Conservation (phyloP, 2,329 filamentous ascomycete genomes). For the Stagonosporopsis tanaceti region DNA sequence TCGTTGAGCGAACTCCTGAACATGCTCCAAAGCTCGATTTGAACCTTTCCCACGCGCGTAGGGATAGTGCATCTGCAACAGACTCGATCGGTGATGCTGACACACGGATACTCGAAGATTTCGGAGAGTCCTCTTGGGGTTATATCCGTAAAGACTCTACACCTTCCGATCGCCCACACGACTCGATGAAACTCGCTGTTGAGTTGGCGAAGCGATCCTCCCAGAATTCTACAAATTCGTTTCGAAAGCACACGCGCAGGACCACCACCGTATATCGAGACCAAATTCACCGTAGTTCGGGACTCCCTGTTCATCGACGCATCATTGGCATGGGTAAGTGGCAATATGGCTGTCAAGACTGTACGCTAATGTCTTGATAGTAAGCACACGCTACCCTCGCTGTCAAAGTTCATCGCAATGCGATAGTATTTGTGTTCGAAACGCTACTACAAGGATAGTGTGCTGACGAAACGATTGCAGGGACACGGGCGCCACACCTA, state of each 20-base stretch:
- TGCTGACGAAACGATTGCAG: conserved; percentile 11
- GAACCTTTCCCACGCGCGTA: conserved; percentile 37
- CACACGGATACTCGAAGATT: conserved; percentile 47
- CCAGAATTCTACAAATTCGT: conserved; percentile 36
- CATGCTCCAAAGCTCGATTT: conserved; percentile 52
- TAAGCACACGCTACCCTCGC: conserved; percentile 5
- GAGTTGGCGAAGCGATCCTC: conserved; percentile 50
- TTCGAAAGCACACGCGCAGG: conserved; percentile 37
- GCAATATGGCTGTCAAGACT: conserved; percentile 9
- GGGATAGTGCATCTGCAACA: conserved; percentile 44
- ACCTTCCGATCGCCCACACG: conserved; percentile 50
- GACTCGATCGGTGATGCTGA: conserved; percentile 53
- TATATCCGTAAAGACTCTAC: conserved; percentile 37
- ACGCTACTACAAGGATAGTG: not conserved
- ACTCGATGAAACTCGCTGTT: conserved; percentile 55
- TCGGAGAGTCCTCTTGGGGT: conserved; percentile 52
- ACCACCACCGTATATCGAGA: conserved; percentile 38
- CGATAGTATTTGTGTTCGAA: not conserved
- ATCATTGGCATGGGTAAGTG: conserved; percentile 37
- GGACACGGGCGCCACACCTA: conserved; percentile 41
- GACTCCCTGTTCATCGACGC: conserved; percentile 43
- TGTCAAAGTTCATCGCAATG: not conserved
- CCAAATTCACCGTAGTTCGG: conserved; percentile 33
- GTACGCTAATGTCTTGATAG: conserved; percentile 16
- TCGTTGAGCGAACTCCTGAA: conserved; percentile 35